Base-by-base conservation (phyloP, 257 asterid species). In the Perilla frutescens region DNA sequence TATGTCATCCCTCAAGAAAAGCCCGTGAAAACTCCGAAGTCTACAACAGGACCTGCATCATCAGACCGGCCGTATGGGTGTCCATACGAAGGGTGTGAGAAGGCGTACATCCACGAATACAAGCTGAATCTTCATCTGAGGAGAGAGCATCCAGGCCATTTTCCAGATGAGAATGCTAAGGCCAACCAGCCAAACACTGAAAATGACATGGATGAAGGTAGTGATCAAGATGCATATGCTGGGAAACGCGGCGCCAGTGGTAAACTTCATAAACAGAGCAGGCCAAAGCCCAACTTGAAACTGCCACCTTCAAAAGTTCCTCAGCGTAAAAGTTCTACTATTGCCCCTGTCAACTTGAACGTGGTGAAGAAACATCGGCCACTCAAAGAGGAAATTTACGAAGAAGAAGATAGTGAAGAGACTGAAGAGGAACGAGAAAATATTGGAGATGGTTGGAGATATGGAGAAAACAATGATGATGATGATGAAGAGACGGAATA, bases 101-200 rank as follows among this genome's bases (percentile, higher is more conserved):
- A 95, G 84, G 97, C 98, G 49, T 95, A 95, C 91, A 92, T 92
- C 82, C 99, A 95, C 20, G 99, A 95, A 77, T 95, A 95, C 96
- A 95, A 95, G 84, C 94, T 95, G 31, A 95, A 95, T 78, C 99
- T 95, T 75, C 99, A 95, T 68, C 81, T 95, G 6, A 81, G 92
- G 75, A 82, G 96, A 83, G 96, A 87, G 82, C 99, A 95, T 75
- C 99, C 98, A 0, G 96, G 92, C 54, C 99, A 92, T 83, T 95
- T 90, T 26, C 88, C 96, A 0, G 96, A 92, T 7, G 97, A 90
- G 34, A 95, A 83, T 58, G 77, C 91, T 1, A 91, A 83, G 75
- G 84, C 73, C 73, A 87, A 76, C 36, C 84, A 79, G 49, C n/a
- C 80, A 8, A 80, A 82, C 15, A 84, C 60, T n/a, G 88, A 80